phyloP scores from a whole-genome alignment of 176 grass and related monocot species.

The Oryza brachyantha region DNA sequence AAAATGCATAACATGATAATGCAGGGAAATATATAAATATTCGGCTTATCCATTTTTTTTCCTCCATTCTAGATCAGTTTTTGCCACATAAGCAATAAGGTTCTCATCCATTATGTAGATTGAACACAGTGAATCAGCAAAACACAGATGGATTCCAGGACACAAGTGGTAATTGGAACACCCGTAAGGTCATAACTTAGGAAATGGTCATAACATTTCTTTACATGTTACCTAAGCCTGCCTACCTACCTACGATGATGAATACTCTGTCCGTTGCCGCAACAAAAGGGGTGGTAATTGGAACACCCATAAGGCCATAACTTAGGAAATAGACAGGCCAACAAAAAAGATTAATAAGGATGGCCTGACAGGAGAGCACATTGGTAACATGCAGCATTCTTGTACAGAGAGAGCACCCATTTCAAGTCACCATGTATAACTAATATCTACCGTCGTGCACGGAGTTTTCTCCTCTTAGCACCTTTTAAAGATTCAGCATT shows the following conservation, averaged over 20 bases:
- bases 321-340: constrained; percentile 24
- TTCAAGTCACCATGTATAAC: not conserved
- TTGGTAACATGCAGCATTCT: not conserved
- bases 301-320: constrained; percentile 8
- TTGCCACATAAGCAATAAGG: not conserved
- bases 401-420: not conserved
- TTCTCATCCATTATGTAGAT: not conserved
- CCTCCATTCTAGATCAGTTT: not conserved
- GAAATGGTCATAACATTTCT: constrained; percentile 1
- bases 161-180: not conserved
- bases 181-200: too few species aligned
- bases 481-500: constrained; percentile 32
- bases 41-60: not conserved
- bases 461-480: constrained; percentile 45
- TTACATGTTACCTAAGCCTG: constrained; percentile 31
- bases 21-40: not conserved
- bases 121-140: not conserved
- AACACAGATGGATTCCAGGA: not conserved
- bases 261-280: not conserved
- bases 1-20: not conserved
- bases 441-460: constrained; percentile 27
- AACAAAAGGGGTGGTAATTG: constrained; percentile 6
- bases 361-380: constrained; percentile 28
- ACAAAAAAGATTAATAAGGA: constrained; percentile 43
- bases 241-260: not conserved